Evolutionary conservation across 2,329 filamentous ascomycete genomes (phyloP), one percentile per base, ranked within the genome.

Genomic region (Fusarium concolor): DNA sequence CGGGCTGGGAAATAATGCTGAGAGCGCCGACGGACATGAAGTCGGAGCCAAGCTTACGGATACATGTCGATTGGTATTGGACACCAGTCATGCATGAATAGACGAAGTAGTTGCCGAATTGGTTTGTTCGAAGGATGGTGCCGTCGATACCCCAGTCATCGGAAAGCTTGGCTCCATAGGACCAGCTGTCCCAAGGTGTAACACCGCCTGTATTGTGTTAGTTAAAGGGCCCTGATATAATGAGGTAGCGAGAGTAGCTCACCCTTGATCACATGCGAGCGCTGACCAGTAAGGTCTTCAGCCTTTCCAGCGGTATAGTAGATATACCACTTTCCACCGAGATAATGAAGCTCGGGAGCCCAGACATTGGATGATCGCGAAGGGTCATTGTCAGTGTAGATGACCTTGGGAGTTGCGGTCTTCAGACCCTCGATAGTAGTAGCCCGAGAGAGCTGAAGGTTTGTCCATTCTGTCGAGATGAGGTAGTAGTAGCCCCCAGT

Each of bases 401-500:
- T 83, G 4, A 79, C 71, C 65, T 85, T 86, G 20, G 80, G 82
- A 37, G 82, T 79, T 0, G 82, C 85, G 0, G 80, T 84, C 77
- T 87, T 86, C n/a, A 89, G 75, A 0, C 85, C 86, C 31, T 83
- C 81, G 7, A 89, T 75, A 1, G 85, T 88, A 11, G 77, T 84
- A 0, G 87, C 81, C 1, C 85, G 79, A 1, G 84, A 82, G n/a
- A 89, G 81, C 64, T 85, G 79, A 14, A 89, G 77, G 62, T 88
- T 79, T 3, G 77, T 82, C 85, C 84, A 89, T 26, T 84, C 84
- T 0, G 85, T 88, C 0, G 84, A 84, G 67, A 86, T 81, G 28
- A 89, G 77, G 64, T 88, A 87, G 75, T 88, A 88, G 67, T 84
- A 87, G 0, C 85, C 85, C 12, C 80, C 83, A 0, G 79, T 79